Base-by-base conservation (phyloP, 164 flowering plant species). In the Tinospora cordifolia region DNA sequence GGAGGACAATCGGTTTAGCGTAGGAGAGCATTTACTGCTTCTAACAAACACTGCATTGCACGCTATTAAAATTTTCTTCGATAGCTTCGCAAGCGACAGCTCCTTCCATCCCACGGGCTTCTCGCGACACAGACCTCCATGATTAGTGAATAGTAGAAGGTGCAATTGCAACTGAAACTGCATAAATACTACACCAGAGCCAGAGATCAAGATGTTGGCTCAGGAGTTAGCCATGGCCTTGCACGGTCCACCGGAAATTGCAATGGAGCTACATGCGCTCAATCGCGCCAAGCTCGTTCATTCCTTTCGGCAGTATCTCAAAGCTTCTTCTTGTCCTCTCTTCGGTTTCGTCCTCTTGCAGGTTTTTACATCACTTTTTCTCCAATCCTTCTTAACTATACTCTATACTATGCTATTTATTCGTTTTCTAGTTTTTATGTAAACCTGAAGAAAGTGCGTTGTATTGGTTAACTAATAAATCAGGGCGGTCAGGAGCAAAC, bases 241-340 rank as follows among this genome's bases (percentile, higher is more conserved):
- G 1, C 65, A 69, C 65, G 69, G 58, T 21, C 69, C 69, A 3
- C 69, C 69, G 26, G 69, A 66, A 14, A 44, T 66, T 21, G 69
- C 69, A 19, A 66, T 66, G 69, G 69, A 66, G 36, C 69, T 66
- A 25, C 69, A 66, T 36, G 69, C 69, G 15, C 69, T 66, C 69
- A 44, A 46, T 19, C 69, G 69, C 19, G 69, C 69, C 30, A 66
- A 66, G 69, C 69, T 66, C n/a, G 69, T 66, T 19, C 54, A 66
- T 58, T 41, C 69, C 0, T 66, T 66, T 44, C 69, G 69, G 8
- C 69, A 66, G 69, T 46, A 2, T 3, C 69, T 66, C 57, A 66
- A 66, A 46, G 69, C 69, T 26, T 46, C 57, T 66, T 41, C 69
- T 44, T 58, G 27, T 41, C 69, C 69, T 4, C 57, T 66, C 54